Evolutionary conservation across 495 filamentous ascomycete genomes (phyloP).

Genomic region (Neurospora sp.): DNA sequence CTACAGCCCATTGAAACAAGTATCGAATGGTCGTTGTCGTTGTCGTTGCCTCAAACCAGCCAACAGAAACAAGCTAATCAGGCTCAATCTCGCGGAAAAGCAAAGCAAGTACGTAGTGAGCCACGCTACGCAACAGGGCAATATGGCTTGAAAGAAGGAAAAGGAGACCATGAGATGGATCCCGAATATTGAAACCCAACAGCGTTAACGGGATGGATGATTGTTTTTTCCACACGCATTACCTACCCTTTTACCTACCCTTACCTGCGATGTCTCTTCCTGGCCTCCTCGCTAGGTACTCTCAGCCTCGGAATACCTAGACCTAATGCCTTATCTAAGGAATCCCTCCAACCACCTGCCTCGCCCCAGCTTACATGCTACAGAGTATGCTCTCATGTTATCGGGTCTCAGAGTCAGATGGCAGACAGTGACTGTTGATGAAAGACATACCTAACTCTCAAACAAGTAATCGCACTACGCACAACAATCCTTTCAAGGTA

Average conservation of each 20-base stretch:
- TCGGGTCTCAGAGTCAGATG: neutral
- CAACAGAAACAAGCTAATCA: neutral
- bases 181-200: neutral
- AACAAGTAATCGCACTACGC: neutral
- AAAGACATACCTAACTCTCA: neutral
- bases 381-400: neutral
- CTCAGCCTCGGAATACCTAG: neutral
- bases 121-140: neutral
- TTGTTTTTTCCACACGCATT: neutral
- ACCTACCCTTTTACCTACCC: neutral
- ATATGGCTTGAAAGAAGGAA: neutral
- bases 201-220: neutral
- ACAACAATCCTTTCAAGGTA: neutral
- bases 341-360: neutral
- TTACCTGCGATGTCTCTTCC: neutral
- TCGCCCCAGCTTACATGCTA: neutral
- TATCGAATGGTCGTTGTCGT: neutral
- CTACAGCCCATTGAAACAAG: neutral
- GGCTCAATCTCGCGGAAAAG: neutral
- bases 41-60: neutral
- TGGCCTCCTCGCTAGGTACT: neutral
- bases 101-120: neutral
- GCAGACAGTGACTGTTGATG: neutral
- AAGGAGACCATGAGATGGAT: neutral
- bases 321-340: neutral